These are phyloP conservation scores for Cystobasidium tubakii DNA, from an alignment of 768 basidiomycete species.

Conservation along the genomic window DNA sequence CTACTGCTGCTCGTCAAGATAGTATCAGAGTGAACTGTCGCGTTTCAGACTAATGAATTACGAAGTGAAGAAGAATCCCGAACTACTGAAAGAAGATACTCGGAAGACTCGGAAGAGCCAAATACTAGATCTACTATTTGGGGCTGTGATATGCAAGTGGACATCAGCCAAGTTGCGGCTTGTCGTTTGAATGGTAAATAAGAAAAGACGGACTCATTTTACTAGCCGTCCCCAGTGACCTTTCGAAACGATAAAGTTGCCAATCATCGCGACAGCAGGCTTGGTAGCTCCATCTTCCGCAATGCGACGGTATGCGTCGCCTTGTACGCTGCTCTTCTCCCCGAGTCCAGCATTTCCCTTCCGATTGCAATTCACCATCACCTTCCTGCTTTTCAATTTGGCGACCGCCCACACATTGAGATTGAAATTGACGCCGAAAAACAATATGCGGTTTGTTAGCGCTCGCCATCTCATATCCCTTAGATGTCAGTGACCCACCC, in stretches of 20 bases:
- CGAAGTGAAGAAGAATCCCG: no score
- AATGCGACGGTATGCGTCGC: slow-evolving; percentile 28
- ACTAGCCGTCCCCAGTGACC: slow-evolving; percentile 26
- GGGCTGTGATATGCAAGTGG: no score
- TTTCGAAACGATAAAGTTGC: slow-evolving; percentile 31
- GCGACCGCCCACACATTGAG: slow-evolving; percentile 30
- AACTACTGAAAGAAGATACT: no score
- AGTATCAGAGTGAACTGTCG: no score
- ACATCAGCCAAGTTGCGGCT: no score
- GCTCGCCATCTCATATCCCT: no score
- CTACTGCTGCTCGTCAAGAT: no score
- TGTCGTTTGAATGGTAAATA: background rate
- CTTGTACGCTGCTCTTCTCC: slow-evolving; percentile 9
- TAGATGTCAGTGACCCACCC: slow-evolving; percentile 7
- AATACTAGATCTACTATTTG: no score
- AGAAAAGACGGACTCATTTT: slow-evolving; percentile 5
- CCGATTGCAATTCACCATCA: slow-evolving; percentile 27
- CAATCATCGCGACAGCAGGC: slow-evolving; percentile 13
- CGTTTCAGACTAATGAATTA: no score
- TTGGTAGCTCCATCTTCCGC: slow-evolving; percentile 20
- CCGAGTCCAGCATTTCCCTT: slow-evolving; percentile 24
- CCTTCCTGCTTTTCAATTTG: slow-evolving; percentile 7
- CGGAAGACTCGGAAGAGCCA: no score
- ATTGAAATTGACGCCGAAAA: slow-evolving; percentile 27
- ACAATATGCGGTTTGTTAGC: no score